Percentiles rank a stretch among this genome's conserved stretches.
Conservation (phyloP, 306 rosid genomes). For the Gillenia trifoliata region DNA sequence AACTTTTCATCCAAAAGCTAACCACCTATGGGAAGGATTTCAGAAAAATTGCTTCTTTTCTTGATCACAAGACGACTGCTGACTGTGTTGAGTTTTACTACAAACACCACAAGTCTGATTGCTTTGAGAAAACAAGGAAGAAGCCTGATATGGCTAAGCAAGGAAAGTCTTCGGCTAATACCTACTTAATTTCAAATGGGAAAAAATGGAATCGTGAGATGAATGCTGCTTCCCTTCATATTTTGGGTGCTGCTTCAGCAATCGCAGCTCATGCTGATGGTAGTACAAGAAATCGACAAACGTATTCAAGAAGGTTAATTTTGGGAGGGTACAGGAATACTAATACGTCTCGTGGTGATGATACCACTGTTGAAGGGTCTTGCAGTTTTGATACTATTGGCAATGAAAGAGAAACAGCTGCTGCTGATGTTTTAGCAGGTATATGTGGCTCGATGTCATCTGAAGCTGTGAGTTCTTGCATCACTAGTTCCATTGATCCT, state of each 20-base stretch:
- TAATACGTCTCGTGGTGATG: constrained; percentile 36
- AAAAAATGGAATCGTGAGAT: constrained; percentile 72
- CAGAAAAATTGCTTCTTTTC: constrained; percentile 68
- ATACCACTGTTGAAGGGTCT: constrained; percentile 34
- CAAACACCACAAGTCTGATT: constrained; percentile 82
- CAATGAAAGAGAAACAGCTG: constrained; percentile 76
- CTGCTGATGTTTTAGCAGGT: constrained; percentile 93
- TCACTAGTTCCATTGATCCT: constrained; percentile 68
- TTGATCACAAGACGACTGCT: constrained; percentile 87
- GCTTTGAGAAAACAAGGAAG: constrained; percentile 63
- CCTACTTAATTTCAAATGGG: constrained; percentile 52
- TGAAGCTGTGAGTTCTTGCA: constrained; percentile 83
- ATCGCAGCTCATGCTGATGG: constrained; percentile 59
- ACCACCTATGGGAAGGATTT: constrained; percentile 74
- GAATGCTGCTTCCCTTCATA: constrained; percentile 72
- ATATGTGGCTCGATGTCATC: constrained; percentile 78
- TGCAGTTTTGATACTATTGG: constrained; percentile 48
- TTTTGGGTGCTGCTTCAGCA: constrained; percentile 78
- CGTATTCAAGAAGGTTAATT: constrained; percentile 35
- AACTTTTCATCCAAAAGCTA: constrained; percentile 61
- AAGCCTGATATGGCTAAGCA: constrained; percentile 50
- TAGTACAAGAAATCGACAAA: constrained; percentile 33
- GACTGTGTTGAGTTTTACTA: constrained; percentile 95
- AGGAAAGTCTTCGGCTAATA: constrained; percentile 42
- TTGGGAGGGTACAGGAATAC: constrained; percentile 42